These are phyloP conservation scores for Parafenestella ontariensis DNA, from an alignment of 2,329 filamentous ascomycete genomes.

Conservation along the genomic window DNA sequence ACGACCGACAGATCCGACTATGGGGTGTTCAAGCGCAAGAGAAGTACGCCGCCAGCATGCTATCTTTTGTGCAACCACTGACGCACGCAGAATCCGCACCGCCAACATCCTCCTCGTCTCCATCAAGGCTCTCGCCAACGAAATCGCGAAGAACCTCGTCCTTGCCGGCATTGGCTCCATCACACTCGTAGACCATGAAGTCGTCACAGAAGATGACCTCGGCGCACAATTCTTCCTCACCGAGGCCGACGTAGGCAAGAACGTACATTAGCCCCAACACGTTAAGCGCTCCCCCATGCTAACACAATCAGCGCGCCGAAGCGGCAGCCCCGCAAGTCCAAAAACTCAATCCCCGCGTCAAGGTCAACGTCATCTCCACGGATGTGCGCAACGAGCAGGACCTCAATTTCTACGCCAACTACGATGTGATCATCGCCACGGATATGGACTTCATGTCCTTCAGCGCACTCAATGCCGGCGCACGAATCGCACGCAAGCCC, in stretches of 20 bases:
- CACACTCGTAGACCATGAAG: slow-evolving; percentile 81
- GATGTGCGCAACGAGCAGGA: slow-evolving; percentile 67
- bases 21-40: slow-evolving; percentile 97
- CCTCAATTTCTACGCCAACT: slow-evolving; percentile 76
- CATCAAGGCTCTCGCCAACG: slow-evolving; percentile 86
- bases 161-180: slow-evolving; percentile 90
- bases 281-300: background rate
- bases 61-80: background rate
- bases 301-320: slow-evolving; percentile 69
- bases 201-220: slow-evolving; percentile 79
- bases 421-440: slow-evolving; percentile 88
- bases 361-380: slow-evolving; percentile 72
- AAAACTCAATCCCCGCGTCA: slow-evolving; percentile 88
- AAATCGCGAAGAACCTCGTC: slow-evolving; percentile 97
- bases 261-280: slow-evolving; percentile 54
- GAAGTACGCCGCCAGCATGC: slow-evolving; percentile 53
- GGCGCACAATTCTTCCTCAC: slow-evolving; percentile 74
- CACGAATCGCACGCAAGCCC: slow-evolving; percentile 76
- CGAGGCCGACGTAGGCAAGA: slow-evolving; percentile 75
- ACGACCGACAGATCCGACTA: slow-evolving; percentile 94
- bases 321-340: slow-evolving; percentile 79
- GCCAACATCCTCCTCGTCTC: slow-evolving; percentile 90
- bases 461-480: slow-evolving; percentile 83
- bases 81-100: slow-evolving; percentile 73
- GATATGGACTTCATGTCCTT: slow-evolving; percentile 80